Evolutionary conservation across 345 rosid species (phyloP), one percentile per base, ranked within the genome.

Genomic region (Clarkia xantiana): DNA sequence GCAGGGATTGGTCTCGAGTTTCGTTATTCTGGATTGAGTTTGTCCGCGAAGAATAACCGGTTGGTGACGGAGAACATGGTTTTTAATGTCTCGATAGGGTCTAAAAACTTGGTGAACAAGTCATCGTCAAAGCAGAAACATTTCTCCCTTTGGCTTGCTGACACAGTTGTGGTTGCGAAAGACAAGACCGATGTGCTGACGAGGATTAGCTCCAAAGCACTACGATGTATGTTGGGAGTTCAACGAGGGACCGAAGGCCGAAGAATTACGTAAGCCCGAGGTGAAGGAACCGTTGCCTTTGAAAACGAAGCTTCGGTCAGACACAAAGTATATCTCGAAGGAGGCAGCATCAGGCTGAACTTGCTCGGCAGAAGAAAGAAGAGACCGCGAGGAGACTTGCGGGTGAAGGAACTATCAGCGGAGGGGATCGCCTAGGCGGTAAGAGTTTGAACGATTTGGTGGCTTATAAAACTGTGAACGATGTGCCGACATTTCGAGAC

Each of bases 311-410:
- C 88, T 86, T 12, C 76, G 97, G 62, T 90, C 96, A 49, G 96
- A 83, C 71, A 73, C 83, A 60, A 79, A 79, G 19, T 96, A 78
- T 61, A 77, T 85, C 49, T 86, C 96, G 2, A 90, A 86, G 97
- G 59, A 79, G 93, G 71, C 97, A 81, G 91, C 97, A 90, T 54
- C 97, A 90, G 68, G 93, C 94, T n/a, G 97, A 90, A 63, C 84
- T 90, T 59, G 97, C 97, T 11, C 94, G 91, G 16, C 91, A 83
- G 73, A 86, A 90, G 71, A 90, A 86, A 62, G 96, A 86, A 80
- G 96, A 90, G 69, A 90, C 94, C 51, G 94, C 94, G 2, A 62
- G 97, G 62, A 66, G 97, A 54, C 96, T 90, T 69, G 91, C 94
- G 51, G 96, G 94, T 59, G 91, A 53, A 25, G 82, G 80, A 2